These are phyloP conservation scores for Paecilomyces sp. DNA, from an alignment of 2,329 filamentous ascomycete genomes.

Conservation along the genomic window DNA sequence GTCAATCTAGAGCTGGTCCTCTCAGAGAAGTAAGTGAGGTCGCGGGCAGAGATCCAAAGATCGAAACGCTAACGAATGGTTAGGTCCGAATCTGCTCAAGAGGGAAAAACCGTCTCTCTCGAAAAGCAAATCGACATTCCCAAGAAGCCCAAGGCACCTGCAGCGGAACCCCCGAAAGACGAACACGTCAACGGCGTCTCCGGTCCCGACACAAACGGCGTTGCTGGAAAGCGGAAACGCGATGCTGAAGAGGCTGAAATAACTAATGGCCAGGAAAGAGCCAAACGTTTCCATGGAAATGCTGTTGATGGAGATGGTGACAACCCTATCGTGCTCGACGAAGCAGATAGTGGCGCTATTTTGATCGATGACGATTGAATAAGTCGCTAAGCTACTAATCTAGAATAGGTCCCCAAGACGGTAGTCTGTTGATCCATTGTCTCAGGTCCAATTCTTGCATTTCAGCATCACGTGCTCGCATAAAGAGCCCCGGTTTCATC, in stretches of 20 bases:
- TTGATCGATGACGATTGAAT: slow-evolving; percentile 58
- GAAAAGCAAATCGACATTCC: slow-evolving; percentile 40
- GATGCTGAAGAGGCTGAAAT: slow-evolving; percentile 35
- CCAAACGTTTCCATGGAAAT: slow-evolving; percentile 28
- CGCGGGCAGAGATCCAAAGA: neutral
- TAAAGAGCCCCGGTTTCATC: neutral
- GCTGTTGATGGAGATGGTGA: slow-evolving; percentile 34
- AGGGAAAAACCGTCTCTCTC: slow-evolving; percentile 35
- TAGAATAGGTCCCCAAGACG: neutral
- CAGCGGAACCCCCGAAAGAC: slow-evolving; percentile 19
- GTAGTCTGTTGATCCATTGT: neutral
- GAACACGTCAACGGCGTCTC: slow-evolving; percentile 21
- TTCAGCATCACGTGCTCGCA: neutral
- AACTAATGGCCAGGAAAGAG: slow-evolving; percentile 33
- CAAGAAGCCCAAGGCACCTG: slow-evolving; percentile 33
- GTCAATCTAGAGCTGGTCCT: slow-evolving; percentile 70
- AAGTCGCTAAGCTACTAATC: neutral
- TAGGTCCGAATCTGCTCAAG: slow-evolving; percentile 22
- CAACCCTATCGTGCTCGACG: slow-evolving; percentile 42
- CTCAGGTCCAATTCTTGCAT: neutral
- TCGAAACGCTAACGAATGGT: slow-evolving; percentile 7
- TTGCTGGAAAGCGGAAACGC: slow-evolving; percentile 37
- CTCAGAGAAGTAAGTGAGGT: slow-evolving; percentile 19
- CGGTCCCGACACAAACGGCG: slow-evolving; percentile 6
- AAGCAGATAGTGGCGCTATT: slow-evolving; percentile 53